Evolutionary conservation across 495 filamentous ascomycete species (phyloP).

Genomic region (Talaromyces stipitatus): DNA sequence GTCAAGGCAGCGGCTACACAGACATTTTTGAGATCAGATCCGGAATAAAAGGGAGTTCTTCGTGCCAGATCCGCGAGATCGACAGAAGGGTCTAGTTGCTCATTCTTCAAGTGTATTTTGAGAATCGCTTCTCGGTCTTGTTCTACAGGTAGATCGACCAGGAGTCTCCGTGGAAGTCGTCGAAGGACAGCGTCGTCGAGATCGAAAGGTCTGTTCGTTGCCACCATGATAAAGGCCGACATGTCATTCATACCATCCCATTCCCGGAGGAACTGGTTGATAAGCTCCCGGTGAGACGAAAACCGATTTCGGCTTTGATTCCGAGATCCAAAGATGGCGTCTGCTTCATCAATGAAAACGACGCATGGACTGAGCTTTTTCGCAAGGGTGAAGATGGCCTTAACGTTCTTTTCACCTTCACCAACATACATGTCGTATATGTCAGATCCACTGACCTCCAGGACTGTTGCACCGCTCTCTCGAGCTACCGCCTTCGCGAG

Average conservation of each 20-base stretch:
- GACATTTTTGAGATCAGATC: slow-evolving; percentile 92
- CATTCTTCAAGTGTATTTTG: slow-evolving; percentile 74
- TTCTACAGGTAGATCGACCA: slow-evolving; percentile 79
- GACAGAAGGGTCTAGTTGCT: slow-evolving; percentile 61
- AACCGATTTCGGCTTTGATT: slow-evolving; percentile 46
- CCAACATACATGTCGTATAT: slow-evolving; percentile 96
- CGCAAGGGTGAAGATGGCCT: slow-evolving; percentile 83
- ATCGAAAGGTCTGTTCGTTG: slow-evolving; percentile 93
- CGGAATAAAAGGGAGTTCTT: slow-evolving; percentile 86
- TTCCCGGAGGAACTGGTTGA: slow-evolving; percentile 96
- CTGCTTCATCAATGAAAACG: slow-evolving; percentile 95
- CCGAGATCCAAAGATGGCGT: slow-evolving; percentile 78
- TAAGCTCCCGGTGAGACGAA: slow-evolving; percentile 74
- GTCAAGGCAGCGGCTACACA: slow-evolving; percentile 84
- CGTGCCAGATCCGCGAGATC: slow-evolving; percentile 61
- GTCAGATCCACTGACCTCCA: slow-evolving; percentile 65
- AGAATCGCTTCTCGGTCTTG: slow-evolving; percentile 74
- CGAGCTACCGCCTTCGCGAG: slow-evolving; percentile 94
- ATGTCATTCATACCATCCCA: slow-evolving; percentile 91
- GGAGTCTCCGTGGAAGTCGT: slow-evolving; percentile 67
- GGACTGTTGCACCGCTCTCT: slow-evolving; percentile 80
- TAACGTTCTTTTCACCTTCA: slow-evolving; percentile 94
- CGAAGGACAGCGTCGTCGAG: slow-evolving; percentile 91
- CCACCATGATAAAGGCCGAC: slow-evolving; percentile 96
- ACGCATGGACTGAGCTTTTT: slow-evolving; percentile 90